Conservation (phyloP, 495 filamentous ascomycete genomes). For the Podospora anserina region DNA sequence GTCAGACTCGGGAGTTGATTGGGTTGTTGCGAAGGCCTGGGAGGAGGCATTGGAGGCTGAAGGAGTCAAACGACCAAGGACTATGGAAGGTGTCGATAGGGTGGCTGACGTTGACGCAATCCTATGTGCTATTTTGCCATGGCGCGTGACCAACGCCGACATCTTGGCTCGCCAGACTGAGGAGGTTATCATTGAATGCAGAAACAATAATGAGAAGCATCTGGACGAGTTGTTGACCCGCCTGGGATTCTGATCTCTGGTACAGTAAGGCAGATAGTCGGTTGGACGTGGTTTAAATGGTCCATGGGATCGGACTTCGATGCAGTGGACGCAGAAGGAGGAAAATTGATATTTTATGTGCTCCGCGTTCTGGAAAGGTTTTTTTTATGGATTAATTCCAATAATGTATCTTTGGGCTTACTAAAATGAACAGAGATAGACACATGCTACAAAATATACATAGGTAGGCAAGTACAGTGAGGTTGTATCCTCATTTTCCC, state of each 20-base stretch:
- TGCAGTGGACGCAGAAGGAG: no score
- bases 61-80: constrained; percentile 5
- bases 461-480: no score
- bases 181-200: constrained; percentile 9
- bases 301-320: no score
- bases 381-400: no score
- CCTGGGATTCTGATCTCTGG: constrained; percentile 6
- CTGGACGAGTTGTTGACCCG: constrained; percentile 14
- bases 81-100: constrained; percentile 6
- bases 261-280: background rate
- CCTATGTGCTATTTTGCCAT: constrained; percentile 10
- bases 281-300: no score
- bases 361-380: no score
- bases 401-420: background rate
- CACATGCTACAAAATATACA: no score
- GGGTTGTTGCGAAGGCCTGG: constrained; percentile 12
- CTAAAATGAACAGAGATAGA: no score
- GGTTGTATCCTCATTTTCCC: no score
- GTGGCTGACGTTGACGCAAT: constrained; percentile 16
- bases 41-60: constrained; percentile 11
- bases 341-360: no score
- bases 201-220: constrained; percentile 13
- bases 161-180: constrained; percentile 4
- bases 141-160: constrained; percentile 9
- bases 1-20: background rate